Evolutionary conservation across 2,329 filamentous ascomycete genomes (phyloP).

Genomic region (Acephala macrosclerotiorum): DNA sequence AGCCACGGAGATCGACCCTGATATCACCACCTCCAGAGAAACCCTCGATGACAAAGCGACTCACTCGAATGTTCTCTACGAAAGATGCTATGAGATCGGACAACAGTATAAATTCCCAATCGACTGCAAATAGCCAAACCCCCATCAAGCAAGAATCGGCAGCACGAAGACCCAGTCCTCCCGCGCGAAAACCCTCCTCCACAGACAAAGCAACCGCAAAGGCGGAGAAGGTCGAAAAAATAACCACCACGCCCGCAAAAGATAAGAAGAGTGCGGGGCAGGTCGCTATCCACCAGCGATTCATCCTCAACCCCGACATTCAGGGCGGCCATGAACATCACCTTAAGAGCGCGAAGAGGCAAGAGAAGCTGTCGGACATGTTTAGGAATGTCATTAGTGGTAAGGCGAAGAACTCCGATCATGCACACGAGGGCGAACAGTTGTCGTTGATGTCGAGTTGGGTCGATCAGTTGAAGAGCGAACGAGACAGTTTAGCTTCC

Average conservation of each 20-base stretch:
- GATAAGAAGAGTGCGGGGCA: slow-evolving; percentile 40
- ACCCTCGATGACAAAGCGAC: slow-evolving; percentile 67
- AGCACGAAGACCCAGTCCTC: slow-evolving; percentile 47
- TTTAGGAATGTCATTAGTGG: slow-evolving; percentile 83
- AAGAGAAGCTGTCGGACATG: slow-evolving; percentile 95
- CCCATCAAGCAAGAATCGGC: slow-evolving; percentile 39
- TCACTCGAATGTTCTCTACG: slow-evolving; percentile 70
- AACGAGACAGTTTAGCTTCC: slow-evolving; percentile 77
- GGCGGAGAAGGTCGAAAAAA: slow-evolving; percentile 42
- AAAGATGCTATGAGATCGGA: slow-evolving; percentile 54
- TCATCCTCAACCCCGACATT: slow-evolving; percentile 55
- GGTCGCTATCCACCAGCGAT: slow-evolving; percentile 51
- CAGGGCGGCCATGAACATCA: slow-evolving; percentile 84
- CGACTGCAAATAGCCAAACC: slow-evolving; percentile 37
- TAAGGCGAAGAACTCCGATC: slow-evolving; percentile 77
- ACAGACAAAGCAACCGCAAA: slow-evolving; percentile 49
- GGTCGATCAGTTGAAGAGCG: slow-evolving; percentile 91
- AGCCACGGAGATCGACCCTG: slow-evolving; percentile 36
- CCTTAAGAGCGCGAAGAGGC: slow-evolving; percentile 86
- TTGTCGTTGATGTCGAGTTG: slow-evolving; percentile 93
- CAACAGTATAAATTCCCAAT: slow-evolving; percentile 32
- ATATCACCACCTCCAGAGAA: slow-evolving; percentile 51
- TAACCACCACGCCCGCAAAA: slow-evolving; percentile 36
- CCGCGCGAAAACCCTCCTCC: slow-evolving; percentile 53
- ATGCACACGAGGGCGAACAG: slow-evolving; percentile 67